Evolutionary conservation across 2,329 filamentous ascomycete species (phyloP).

Genomic region (Colletotrichum paranaense): DNA sequence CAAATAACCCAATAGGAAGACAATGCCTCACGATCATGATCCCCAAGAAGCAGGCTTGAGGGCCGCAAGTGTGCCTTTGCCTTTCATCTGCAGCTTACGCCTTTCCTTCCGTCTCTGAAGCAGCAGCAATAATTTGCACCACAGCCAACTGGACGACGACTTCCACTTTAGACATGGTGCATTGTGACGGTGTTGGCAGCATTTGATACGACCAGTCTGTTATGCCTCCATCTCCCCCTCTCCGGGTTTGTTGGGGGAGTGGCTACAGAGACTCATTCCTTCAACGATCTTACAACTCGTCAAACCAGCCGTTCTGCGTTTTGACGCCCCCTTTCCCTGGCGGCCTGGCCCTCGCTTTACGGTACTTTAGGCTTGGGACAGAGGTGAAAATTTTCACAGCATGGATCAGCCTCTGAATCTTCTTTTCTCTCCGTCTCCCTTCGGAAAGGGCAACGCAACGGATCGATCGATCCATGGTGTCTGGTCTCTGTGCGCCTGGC

Average conservation of each 20-base stretch:
- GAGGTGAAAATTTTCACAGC: not conserved
- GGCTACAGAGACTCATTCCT: conserved; percentile 12
- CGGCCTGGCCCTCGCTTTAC: not conserved
- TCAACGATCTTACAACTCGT: not conserved
- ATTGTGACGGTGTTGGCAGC: conserved; percentile 6
- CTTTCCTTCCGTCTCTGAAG: not conserved
- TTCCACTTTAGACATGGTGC: conserved; percentile 1
- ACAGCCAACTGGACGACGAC: not conserved
- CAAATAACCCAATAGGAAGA: not conserved
- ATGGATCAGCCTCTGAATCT: conserved; percentile 8
- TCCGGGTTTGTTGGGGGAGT: conserved; percentile 1
- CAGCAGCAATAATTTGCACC: not conserved
- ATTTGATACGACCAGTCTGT: not conserved
- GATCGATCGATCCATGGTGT: conserved; percentile 24
- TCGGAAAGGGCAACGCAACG: not conserved
- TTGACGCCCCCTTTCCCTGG: conserved; percentile 8
- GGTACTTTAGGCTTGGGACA: not conserved
- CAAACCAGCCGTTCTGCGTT: conserved; percentile 27
- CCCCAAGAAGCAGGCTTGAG: not conserved
- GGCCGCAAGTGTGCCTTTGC: not conserved
- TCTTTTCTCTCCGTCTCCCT: conserved; percentile 1
- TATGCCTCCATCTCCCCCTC: not conserved
- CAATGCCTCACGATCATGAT: conserved; percentile 15
- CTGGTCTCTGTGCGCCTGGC: conserved; percentile 17
- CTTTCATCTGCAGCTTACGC: conserved; percentile 5